These are phyloP conservation scores for Nakazawaea wickerhamii DNA, from an alignment of 805 yeast species.

Conservation along the genomic window DNA sequence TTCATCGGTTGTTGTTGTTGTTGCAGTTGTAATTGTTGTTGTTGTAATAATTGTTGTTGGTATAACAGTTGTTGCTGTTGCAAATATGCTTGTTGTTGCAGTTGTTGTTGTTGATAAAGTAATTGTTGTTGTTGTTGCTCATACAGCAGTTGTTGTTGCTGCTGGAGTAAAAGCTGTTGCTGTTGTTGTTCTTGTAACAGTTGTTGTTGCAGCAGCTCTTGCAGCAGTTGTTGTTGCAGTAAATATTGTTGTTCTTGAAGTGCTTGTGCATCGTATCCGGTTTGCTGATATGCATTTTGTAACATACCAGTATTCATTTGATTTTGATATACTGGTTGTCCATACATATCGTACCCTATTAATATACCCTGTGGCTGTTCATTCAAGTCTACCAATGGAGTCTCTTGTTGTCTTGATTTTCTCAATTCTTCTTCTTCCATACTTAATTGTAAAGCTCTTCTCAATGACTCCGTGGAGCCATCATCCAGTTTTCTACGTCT, in stretches of 20 bases:
- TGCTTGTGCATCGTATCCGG: conserved; percentile 17
- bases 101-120: conserved; percentile 14
- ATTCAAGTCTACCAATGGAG: conserved; percentile 50
- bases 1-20: conserved; percentile 50
- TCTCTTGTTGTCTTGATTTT: conserved; percentile 35
- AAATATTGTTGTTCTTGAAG: conserved; percentile 15
- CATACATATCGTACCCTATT: conserved; percentile 53
- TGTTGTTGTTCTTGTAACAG: conserved; percentile 15
- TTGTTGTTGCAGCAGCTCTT: conserved; percentile 20
- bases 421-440: conserved; percentile 74
- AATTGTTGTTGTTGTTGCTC: conserved; percentile 20
- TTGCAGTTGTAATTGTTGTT: conserved; percentile 34
- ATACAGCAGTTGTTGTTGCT: conserved; percentile 10
- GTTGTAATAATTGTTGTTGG: conserved; percentile 34
- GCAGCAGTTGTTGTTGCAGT: conserved; percentile 16
- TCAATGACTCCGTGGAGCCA: conserved; percentile 55
- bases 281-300: conserved; percentile 35
- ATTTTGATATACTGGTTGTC: conserved; percentile 54
- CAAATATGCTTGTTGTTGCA: conserved; percentile 30
- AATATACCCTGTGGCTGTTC: conserved; percentile 37
- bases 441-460: conserved; percentile 64
- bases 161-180: conserved; percentile 16
- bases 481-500: conserved; percentile 42
- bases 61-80: conserved; percentile 34
- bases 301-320: conserved; percentile 50